phyloP scores from a whole-genome alignment of 202 grass and related monocot genomes.

The Carex sylvatica region DNA sequence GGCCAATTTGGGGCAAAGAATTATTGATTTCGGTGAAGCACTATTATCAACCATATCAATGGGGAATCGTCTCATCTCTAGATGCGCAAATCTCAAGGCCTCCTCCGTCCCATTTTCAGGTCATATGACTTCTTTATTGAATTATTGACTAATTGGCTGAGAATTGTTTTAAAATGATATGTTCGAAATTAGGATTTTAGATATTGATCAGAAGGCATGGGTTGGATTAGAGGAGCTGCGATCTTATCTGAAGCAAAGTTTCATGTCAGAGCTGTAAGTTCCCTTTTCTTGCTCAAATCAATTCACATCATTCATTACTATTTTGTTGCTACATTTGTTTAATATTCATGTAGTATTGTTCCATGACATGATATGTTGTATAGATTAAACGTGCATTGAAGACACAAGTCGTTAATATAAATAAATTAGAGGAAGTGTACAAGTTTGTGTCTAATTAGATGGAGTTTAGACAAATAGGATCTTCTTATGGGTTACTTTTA shows the following conservation, averaged over 20 bases:
- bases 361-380: background rate
- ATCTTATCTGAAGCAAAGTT: constrained; percentile 63
- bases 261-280: constrained; percentile 76
- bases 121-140: constrained; percentile 1
- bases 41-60: too few species aligned
- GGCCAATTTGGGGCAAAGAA: too few species aligned
- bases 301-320: background rate
- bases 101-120: constrained; percentile 95
- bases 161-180: background rate
- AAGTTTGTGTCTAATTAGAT: background rate
- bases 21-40: too few species aligned
- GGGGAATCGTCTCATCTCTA: constrained; percentile 35
- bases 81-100: constrained; percentile 81
- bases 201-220: constrained; percentile 71
- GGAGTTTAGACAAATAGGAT: background rate
- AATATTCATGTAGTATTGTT: background rate
- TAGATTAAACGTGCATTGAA: background rate
- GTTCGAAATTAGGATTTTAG: constrained; percentile 58
- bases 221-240: constrained; percentile 72
- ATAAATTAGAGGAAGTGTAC: background rate
- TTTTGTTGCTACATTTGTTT: background rate
- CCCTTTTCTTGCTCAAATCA: background rate
- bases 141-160: background rate
- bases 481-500: too few species aligned
- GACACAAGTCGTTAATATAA: background rate